Percentiles rank a stretch among this genome's conserved stretches.
Evolutionary conservation across 768 basidiomycete genomes (phyloP).

Genomic region (Kwoniella heveanensis): DNA sequence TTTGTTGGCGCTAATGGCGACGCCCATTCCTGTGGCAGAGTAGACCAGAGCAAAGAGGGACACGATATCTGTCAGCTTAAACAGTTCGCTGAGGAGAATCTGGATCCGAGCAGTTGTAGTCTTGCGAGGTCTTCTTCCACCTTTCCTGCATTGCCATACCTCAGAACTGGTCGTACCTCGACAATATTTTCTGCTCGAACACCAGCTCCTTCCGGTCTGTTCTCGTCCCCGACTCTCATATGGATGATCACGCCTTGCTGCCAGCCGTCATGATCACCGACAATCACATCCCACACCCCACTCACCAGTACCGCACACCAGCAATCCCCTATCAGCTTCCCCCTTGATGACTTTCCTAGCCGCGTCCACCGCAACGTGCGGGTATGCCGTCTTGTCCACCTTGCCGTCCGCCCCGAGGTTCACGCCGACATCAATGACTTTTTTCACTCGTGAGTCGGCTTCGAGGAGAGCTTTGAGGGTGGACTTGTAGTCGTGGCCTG

Average conservation of each 20-base stretch:
- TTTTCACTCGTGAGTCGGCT: slow-evolving; percentile 45
- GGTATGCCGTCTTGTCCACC: slow-evolving; percentile 50
- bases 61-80: no score
- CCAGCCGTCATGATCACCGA: not conserved
- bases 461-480: slow-evolving; percentile 38
- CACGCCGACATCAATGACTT: slow-evolving; percentile 49
- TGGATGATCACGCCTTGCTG: no score
- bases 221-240: no score
- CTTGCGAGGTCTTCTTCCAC: no score
- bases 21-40: slow-evolving; percentile 43
- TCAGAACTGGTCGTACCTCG: no score
- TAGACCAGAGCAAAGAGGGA: not conserved
- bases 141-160: no score
- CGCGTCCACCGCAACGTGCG: slow-evolving; percentile 50
- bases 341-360: slow-evolving; percentile 48
- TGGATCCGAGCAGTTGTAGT: no score
- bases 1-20: slow-evolving; percentile 53
- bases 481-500: slow-evolving; percentile 50
- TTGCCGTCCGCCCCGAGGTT: slow-evolving; percentile 33
- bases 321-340: slow-evolving; percentile 50
- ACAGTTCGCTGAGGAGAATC: no score
- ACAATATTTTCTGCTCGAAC: no score
- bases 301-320: slow-evolving; percentile 55
- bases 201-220: no score
- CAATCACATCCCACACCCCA: not conserved